phyloP scores from a whole-genome alignment of 75 land plant genomes.

The Ceratopteris richardii region DNA sequence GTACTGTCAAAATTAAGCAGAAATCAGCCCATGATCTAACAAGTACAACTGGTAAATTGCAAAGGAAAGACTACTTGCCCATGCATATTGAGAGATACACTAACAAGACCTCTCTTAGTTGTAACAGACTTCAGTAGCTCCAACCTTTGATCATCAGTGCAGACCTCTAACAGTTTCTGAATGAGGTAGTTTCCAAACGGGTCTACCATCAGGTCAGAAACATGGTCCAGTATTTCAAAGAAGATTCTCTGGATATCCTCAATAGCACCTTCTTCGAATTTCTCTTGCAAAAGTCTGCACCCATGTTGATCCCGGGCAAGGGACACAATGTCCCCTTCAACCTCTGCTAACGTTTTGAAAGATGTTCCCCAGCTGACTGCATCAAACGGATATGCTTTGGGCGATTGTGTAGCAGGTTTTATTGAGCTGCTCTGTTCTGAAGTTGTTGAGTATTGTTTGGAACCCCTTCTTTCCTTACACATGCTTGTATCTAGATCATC shows the following conservation, averaged over 20 bases:
- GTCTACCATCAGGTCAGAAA: slow-evolving; percentile 71
- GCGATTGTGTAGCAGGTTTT: no score
- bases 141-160: slow-evolving; percentile 53
- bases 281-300: slow-evolving; percentile 62
- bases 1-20: no score
- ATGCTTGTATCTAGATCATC: no score
- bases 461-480: no score
- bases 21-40: no score
- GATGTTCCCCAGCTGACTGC: no score
- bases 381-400: no score
- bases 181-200: slow-evolving; percentile 84
- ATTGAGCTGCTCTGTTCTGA: no score
- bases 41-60: no score
- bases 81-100: slow-evolving; percentile 42
- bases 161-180: slow-evolving; percentile 72
- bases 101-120: slow-evolving; percentile 24
- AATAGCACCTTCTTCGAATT: slow-evolving; percentile 42
- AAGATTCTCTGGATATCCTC: slow-evolving; percentile 65
- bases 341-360: no score
- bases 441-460: no score
- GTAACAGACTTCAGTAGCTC: slow-evolving; percentile 49
- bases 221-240: slow-evolving; percentile 51
- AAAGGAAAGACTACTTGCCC: no score
- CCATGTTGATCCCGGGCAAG: slow-evolving; percentile 79
- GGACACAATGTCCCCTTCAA: slow-evolving; percentile 48